Evolutionary conservation across 225 moss, liverwort and hornwort genomes (phyloP).

Genomic region (Ulota crispa): DNA sequence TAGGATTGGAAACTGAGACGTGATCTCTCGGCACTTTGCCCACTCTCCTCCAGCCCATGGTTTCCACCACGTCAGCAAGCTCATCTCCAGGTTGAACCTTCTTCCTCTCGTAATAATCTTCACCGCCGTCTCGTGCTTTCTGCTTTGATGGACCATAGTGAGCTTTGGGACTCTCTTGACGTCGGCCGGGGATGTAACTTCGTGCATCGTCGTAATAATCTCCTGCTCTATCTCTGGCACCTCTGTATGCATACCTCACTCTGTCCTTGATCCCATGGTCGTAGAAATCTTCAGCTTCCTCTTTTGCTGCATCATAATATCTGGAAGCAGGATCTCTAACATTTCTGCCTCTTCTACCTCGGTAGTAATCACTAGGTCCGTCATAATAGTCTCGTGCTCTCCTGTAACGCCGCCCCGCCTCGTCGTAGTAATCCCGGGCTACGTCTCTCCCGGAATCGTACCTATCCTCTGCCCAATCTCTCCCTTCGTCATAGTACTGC

Average conservation of each 20-base stretch:
- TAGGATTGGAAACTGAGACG: constrained; percentile 26
- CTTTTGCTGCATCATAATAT: constrained; percentile 29
- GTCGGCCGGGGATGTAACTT: constrained; percentile 24
- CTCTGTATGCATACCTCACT: constrained; percentile 19
- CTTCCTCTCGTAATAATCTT: constrained; percentile 19
- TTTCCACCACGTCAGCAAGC: constrained; percentile 39
- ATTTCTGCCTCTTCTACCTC: constrained; percentile 23
- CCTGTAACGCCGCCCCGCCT: constrained; percentile 49
- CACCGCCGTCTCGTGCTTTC: constrained; percentile 10
- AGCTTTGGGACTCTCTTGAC: constrained; percentile 23
- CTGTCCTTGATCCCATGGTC: constrained; percentile 33
- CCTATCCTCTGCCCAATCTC: constrained; percentile 28
- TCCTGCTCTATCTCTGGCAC: constrained; percentile 21
- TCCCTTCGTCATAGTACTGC: constrained; percentile 24
- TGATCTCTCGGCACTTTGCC: constrained; percentile 41
- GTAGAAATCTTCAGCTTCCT: constrained; percentile 28
- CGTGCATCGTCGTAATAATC: constrained; percentile 35
- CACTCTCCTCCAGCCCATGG: constrained; percentile 52
- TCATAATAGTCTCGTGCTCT: constrained; percentile 45
- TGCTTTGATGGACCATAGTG: constrained; percentile 25
- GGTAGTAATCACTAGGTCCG: constrained; percentile 18
- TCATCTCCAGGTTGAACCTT: constrained; percentile 31
- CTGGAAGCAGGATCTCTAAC: constrained; percentile 21
- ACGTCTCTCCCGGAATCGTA: constrained; percentile 23
- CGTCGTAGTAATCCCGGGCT: constrained; percentile 46